Evolutionary conservation across 2,329 filamentous ascomycete species (phyloP), one percentile per base, ranked within the genome.

Genomic region (Rhynchosporium graminicola): DNA sequence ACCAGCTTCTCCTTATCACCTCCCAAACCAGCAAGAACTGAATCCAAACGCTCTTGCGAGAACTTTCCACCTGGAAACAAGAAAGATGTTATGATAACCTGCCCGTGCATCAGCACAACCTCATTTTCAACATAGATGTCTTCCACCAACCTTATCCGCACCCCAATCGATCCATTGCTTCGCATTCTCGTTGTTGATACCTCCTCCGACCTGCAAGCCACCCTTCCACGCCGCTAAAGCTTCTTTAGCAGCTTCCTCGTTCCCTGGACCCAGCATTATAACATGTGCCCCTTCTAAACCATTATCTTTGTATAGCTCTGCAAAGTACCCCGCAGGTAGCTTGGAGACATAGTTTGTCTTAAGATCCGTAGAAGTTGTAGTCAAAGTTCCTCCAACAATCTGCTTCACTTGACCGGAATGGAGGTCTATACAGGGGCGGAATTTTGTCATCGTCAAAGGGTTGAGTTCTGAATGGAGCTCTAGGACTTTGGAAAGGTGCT

Each of bases 351-450:
- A 93, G 77, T 99, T 99, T 54, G 94, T 98, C 78, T 92, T 89
- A 61, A 98, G 83, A 61, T 84, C 81, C 6, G 82, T 76, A 1
- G 84, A 84, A 8, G 82, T 76, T 74, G 84, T 84, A 77, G 89
- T 89, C 65, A 99, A 84, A 1, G 95, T 98, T 63, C 95, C 94
- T 70, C 95, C 95, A 46, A 99, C 93, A 70, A 99, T 99, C 77
- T 99, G 95, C 80, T 99, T 99, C 63, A 99, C 95, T 74, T 94
- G 89, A 13, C 95, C 95, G n/a, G 93, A 89, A 77, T 99, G 95
- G 59, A 99, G 85, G 78, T 99, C 95, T 77, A 99, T 98, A 74
- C 95, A 99, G 26, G 95, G 95, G 45, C 95, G 84, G 74, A 99
- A 99, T 70, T 88, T 87, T 2, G 95, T 98, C 95, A 99, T 97